Base-by-base conservation (phyloP, 306 rosid genomes). In the Castanea crenata region DNA sequence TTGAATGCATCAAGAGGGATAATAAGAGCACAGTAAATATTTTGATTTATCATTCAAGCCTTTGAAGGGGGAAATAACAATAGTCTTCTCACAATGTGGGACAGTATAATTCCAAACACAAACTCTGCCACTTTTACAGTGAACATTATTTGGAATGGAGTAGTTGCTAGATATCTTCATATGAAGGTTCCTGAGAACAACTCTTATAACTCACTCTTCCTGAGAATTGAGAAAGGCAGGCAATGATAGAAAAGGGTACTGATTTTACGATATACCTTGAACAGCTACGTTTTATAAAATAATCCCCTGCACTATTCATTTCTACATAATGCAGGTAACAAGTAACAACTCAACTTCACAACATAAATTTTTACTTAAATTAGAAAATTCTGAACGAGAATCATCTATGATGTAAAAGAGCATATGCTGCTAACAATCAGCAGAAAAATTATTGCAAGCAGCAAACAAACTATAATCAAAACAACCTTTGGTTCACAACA, bases 311-410 rank as follows among this genome's bases (percentile, higher is more conserved):
- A 11, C 16, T 49, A 49, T 49, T 49, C 54, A 49, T 49, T 49
- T 49, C 54, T 49, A 49, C 16, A 13, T 49, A 49, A 49, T 49
- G 54, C 54, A 13, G 16, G 16, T 49, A 12, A 49, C 1, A 49
- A 49, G 54, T 49, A 49, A 13, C 5, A 49, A 49, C 77, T 69
- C 63, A 34, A 67, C 52, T 76, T 80, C 80, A 73, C 31, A 56
- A 57, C 8, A 49, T 5, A 18, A 72, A 31, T 14, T 18, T 78
- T 76, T 44, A 70, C n/a, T 76, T 31, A 56, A 49, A 49, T 49
- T 10, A 49, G 5, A 49, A 49, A 49, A 49, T 49, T 49, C 54
- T 13, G 14, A 49, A 49, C 16, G 5, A 13, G 54, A 41, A 41
- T 41, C 8, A 8, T 41, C 46, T 41, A 41, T 41, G 11, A 41